phyloP scores from a whole-genome alignment of 352 stramenopile genomes.

The Thalassiosira mediterranea region DNA sequence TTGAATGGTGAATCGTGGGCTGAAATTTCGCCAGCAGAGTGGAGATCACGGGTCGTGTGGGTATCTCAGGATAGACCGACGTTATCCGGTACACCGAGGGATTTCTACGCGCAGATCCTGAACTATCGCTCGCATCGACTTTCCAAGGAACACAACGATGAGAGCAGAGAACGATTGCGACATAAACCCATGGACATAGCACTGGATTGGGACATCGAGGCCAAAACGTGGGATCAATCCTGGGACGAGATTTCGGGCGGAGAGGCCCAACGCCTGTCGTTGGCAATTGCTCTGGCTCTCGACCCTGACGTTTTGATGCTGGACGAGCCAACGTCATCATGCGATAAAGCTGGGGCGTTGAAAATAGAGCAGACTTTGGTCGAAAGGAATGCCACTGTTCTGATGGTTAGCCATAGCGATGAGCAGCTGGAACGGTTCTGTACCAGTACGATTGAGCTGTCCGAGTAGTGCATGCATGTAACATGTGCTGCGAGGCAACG shows the following conservation, averaged over 20 bases:
- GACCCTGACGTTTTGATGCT: constrained; percentile 65
- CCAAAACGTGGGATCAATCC: constrained; percentile 40
- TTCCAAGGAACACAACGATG: constrained; percentile 4
- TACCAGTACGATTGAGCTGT: constrained; percentile 17
- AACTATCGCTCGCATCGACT: constrained; percentile 27
- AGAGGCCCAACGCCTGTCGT: constrained; percentile 66
- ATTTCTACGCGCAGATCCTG: constrained; percentile 37
- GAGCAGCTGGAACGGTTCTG: constrained; percentile 54
- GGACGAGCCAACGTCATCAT: constrained; percentile 53
- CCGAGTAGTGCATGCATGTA: not conserved
- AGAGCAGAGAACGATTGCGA: not conserved
- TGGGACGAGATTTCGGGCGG: constrained; percentile 72
- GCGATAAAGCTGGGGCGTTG: constrained; percentile 63
- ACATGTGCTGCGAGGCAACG: constrained; percentile 23
- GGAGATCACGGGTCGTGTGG: constrained; percentile 45
- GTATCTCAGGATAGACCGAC: constrained; percentile 48
- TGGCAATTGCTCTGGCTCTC: constrained; percentile 70
- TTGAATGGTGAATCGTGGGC: constrained; percentile 13
- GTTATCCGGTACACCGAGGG: constrained; percentile 19
- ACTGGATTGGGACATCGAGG: constrained; percentile 40
- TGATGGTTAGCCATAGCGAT: constrained; percentile 64
- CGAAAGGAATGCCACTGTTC: constrained; percentile 43
- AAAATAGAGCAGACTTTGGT: constrained; percentile 59
- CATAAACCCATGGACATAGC: constrained; percentile 25
- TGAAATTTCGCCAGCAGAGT: constrained; percentile 20